Evolutionary conservation across 2,329 filamentous ascomycete genomes (phyloP).

Genomic region (Phyllosticta paracitricarpa): DNA sequence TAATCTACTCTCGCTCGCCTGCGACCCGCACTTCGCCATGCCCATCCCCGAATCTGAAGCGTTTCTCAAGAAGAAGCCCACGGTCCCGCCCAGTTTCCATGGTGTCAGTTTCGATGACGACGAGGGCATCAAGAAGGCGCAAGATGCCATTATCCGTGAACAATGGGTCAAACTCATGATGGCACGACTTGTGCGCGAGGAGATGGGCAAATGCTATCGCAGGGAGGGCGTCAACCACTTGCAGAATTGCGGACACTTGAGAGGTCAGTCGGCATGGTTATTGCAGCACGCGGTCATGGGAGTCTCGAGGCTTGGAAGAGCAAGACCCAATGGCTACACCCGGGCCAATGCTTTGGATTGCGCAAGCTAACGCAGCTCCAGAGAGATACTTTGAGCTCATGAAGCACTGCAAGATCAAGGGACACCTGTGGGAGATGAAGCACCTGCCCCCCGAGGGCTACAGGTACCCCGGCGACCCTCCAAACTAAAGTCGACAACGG

Average conservation of each 20-base stretch:
- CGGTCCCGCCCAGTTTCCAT: slow-evolving; percentile 72
- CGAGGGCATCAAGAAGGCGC: slow-evolving; percentile 67
- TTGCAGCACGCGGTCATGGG: neutral
- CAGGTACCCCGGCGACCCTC: neutral
- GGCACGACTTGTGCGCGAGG: slow-evolving; percentile 70
- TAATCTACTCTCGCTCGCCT: neutral
- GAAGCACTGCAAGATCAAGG: slow-evolving; percentile 66
- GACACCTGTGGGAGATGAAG: slow-evolving; percentile 59
- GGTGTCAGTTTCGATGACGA: slow-evolving; percentile 82
- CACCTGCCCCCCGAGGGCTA: neutral
- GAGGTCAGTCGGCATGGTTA: slow-evolving; percentile 51
- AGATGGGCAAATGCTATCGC: slow-evolving; percentile 78
- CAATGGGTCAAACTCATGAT: slow-evolving; percentile 89
- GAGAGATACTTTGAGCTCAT: slow-evolving; percentile 72
- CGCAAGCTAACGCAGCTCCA: slow-evolving; percentile 23
- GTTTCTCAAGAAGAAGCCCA: slow-evolving; percentile 77
- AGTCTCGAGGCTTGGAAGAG: neutral
- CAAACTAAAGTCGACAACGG: neutral
- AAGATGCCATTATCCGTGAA: slow-evolving; percentile 73
- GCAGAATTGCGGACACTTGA: slow-evolving; percentile 72
- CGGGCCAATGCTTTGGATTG: neutral
- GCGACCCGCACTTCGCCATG: slow-evolving; percentile 40
- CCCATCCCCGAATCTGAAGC: slow-evolving; percentile 73
- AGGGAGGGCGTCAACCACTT: slow-evolving; percentile 78
- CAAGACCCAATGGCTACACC: neutral